These are phyloP conservation scores for Phytophthora pistaciae DNA, from an alignment of 352 stramenopile genomes.

Conservation along the genomic window DNA sequence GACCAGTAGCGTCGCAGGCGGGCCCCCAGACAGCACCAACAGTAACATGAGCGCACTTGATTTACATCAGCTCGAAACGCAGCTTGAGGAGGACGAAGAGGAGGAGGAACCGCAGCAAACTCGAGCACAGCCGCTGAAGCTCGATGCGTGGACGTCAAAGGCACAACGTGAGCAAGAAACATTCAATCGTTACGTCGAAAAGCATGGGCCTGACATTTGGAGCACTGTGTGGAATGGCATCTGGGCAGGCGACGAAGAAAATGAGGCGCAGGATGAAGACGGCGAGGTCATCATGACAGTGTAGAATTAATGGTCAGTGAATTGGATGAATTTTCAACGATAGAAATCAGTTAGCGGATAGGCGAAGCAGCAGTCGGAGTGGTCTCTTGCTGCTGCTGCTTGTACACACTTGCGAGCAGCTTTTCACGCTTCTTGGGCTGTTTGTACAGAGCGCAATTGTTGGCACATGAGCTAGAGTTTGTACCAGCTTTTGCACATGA, in stretches of 20 bases:
- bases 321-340: slow-evolving; percentile 25
- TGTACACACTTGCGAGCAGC: slow-evolving; percentile 63
- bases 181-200: slow-evolving; percentile 37
- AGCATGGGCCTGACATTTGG: slow-evolving; percentile 54
- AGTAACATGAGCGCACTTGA: slow-evolving; percentile 28
- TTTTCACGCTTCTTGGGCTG: slow-evolving; percentile 67
- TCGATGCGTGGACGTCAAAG: slow-evolving; percentile 52
- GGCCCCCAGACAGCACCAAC: slow-evolving; percentile 31
- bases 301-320: slow-evolving; percentile 42
- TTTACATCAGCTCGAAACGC: slow-evolving; percentile 25
- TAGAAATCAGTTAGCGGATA: slow-evolving; percentile 13
- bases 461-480: slow-evolving; percentile 44
- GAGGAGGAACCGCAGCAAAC: neutral
- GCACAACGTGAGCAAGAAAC: slow-evolving; percentile 46
- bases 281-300: slow-evolving; percentile 88
- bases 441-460: slow-evolving; percentile 81
- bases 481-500: slow-evolving; percentile 42
- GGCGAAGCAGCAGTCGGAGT: slow-evolving; percentile 16
- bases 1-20: slow-evolving; percentile 17
- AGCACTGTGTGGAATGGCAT: slow-evolving; percentile 61
- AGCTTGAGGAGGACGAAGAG: slow-evolving; percentile 28
- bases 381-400: slow-evolving; percentile 55
- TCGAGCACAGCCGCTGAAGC: slow-evolving; percentile 42
- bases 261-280: slow-evolving; percentile 50
- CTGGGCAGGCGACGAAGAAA: slow-evolving; percentile 50